Evolutionary conservation across 331 rosid species (phyloP), one percentile per base, ranked within the genome.

Genomic region (Acacia concinna): DNA sequence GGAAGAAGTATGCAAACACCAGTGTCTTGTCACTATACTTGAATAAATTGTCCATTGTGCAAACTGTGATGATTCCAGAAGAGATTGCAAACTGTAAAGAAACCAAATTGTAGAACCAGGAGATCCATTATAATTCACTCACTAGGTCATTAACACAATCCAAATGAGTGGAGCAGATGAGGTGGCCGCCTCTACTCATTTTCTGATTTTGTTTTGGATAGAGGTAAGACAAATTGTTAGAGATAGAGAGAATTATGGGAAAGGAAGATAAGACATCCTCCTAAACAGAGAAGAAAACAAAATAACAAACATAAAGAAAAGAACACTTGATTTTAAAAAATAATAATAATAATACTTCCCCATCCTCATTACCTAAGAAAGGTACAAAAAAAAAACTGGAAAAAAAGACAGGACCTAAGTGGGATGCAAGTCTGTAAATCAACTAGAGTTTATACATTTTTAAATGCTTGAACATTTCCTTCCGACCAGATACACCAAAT

Each of bases 1-100:
- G 57, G 82, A 95, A 93, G 83, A 95, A 95, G 88, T 95, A 95
- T 30, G 86, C 83, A 87, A 95, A 93, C 91, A 95, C 99, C 88
- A 95, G 78, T 12, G 99, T 87, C 90, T 91, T 95, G 52, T 95
- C 97, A 75, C 99, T 92, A 75, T 91, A 93, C 86, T 93, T 85
- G 94, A 95, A 95, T 82, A 95, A 89, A 80, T 68, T 95, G 81
- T 79, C 74, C 96, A 90, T 88, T 59, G 99, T 91, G 89, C 97
- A 91, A 81, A 87, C 83, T 70, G 97, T 89, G 73, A 95, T 90
- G 81, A 93, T 85, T 80, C 89, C 92, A 41, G 97, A 87, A 49
- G 99, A 87, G 75, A 95, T 54, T 73, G 97, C 96, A 79, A 95
- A 92, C 99, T 95, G 96, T 79, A 87, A 73, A 81, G 79, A 74